A percentile compares a stretch with the other conserved stretches of the same genome.
phyloP scores from a whole-genome alignment of 345 rosid species.

The Brassica cretica region DNA sequence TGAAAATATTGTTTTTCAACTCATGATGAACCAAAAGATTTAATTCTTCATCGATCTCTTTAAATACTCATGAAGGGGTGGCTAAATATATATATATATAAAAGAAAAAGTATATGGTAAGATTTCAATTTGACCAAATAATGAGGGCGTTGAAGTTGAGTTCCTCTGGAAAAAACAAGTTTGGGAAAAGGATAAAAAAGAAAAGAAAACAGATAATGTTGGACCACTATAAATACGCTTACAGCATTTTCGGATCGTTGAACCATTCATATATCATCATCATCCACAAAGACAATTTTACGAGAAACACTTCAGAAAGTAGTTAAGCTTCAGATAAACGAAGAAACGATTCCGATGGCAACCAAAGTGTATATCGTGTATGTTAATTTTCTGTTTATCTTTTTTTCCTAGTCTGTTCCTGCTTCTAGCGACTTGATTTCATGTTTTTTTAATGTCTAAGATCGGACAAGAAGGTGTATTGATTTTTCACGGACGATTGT shows the following conservation, averaged over 20 bases:
- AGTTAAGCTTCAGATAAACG: background rate
- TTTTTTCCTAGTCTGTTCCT: background rate
- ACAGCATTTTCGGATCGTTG: conserved; percentile 32
- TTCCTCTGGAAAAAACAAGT: background rate
- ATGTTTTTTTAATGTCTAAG: background rate
- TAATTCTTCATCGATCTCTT: background rate
- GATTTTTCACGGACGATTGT: background rate
- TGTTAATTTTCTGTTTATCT: conserved; percentile 22
- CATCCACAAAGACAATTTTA: background rate
- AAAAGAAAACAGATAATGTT: conserved; percentile 16
- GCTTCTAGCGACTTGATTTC: background rate
- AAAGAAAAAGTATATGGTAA: background rate
- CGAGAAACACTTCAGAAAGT: background rate
- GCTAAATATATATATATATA: background rate
- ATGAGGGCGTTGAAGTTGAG: conserved; percentile 14
- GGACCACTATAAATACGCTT: conserved; percentile 50
- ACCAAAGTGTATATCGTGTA: conserved; percentile 79
- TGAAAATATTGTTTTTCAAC: background rate
- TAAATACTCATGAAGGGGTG: background rate
- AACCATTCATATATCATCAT: background rate
- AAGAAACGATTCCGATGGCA: conserved; percentile 48
- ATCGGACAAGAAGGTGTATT: background rate
- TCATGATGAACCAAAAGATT: background rate
- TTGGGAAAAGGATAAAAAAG: background rate
- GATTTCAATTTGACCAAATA: conserved; percentile 17